Percentiles rank a stretch among this genome's conserved stretches.
Conservation (phyloP, 805 yeast genomes). For the Sugiyamaella mastotermitis region DNA sequence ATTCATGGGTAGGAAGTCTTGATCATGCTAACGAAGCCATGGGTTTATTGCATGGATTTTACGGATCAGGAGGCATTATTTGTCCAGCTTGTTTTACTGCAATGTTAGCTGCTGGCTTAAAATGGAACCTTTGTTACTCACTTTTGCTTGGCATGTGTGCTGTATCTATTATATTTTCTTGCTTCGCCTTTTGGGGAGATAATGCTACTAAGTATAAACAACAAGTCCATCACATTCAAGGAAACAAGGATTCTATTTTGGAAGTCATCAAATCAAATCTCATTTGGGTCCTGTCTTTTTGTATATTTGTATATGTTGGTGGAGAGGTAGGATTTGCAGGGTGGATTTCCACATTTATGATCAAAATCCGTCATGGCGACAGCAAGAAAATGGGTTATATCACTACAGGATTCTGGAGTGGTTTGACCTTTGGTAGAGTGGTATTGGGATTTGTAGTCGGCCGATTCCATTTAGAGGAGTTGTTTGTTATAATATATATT, state of each 20-base stretch:
- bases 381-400: constrained; percentile 50
- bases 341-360: constrained; percentile 60
- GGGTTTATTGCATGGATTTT: constrained; percentile 60
- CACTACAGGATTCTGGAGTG: constrained; percentile 67
- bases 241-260: not conserved
- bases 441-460: constrained; percentile 36
- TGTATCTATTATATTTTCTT: constrained; percentile 29
- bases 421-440: constrained; percentile 59
- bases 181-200: constrained; percentile 40
- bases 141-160: constrained; percentile 40
- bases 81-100: constrained; percentile 61
- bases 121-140: constrained; percentile 50
- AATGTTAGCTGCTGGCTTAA: constrained; percentile 41
- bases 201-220: constrained; percentile 12
- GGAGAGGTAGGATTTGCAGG: constrained; percentile 65
- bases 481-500: constrained; percentile 25
- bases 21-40: constrained; percentile 51
- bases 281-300: constrained; percentile 43
- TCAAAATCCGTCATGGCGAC: constrained; percentile 47
- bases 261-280: constrained; percentile 6
- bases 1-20: constrained; percentile 42
- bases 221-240: constrained; percentile 3
- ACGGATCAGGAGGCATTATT: constrained; percentile 67
- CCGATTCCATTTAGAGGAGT: constrained; percentile 16
- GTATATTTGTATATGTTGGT: constrained; percentile 60